Evolutionary conservation across 2,329 filamentous ascomycete genomes (phyloP).

Genomic region (Colletotrichum sp.): DNA sequence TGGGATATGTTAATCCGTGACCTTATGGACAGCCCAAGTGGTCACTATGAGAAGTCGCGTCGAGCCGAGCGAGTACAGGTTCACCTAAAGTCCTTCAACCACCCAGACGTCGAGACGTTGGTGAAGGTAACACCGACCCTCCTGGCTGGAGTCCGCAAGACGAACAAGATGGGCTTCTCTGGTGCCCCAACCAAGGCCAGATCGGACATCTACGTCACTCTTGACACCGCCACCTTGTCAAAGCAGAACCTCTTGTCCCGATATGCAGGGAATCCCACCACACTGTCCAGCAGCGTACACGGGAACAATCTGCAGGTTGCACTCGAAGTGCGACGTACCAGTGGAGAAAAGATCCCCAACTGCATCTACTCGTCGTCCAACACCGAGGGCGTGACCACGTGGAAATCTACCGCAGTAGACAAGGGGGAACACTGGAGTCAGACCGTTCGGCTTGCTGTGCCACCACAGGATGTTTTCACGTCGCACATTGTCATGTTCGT

Average conservation of each 20-base stretch:
- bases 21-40: constrained; percentile 75
- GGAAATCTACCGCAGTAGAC: constrained; percentile 83
- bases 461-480: constrained; percentile 78
- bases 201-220: constrained; percentile 93
- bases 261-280: constrained; percentile 74
- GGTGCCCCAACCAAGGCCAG: constrained; percentile 86
- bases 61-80: constrained; percentile 80
- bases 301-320: constrained; percentile 85
- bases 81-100: constrained; percentile 78
- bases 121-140: constrained; percentile 88
- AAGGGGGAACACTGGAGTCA: constrained; percentile 86
- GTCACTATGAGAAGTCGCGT: constrained; percentile 74
- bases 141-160: constrained; percentile 80
- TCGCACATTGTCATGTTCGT: constrained; percentile 91
- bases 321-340: constrained; percentile 81
- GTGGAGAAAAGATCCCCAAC: constrained; percentile 82
- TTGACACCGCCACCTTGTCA: constrained; percentile 79
- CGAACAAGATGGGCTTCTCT: constrained; percentile 90
- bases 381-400: constrained; percentile 77
- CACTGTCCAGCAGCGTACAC: constrained; percentile 65
- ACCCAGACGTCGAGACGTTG: constrained; percentile 78
- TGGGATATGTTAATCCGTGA: constrained; percentile 78
- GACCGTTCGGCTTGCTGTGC: constrained; percentile 81
- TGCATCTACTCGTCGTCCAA: constrained; percentile 91
- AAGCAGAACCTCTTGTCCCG: constrained; percentile 74